Evolutionary conservation across 2,329 filamentous ascomycete species (phyloP), one percentile per base, ranked within the genome.

Genomic region (Thermoascus crustaceus): DNA sequence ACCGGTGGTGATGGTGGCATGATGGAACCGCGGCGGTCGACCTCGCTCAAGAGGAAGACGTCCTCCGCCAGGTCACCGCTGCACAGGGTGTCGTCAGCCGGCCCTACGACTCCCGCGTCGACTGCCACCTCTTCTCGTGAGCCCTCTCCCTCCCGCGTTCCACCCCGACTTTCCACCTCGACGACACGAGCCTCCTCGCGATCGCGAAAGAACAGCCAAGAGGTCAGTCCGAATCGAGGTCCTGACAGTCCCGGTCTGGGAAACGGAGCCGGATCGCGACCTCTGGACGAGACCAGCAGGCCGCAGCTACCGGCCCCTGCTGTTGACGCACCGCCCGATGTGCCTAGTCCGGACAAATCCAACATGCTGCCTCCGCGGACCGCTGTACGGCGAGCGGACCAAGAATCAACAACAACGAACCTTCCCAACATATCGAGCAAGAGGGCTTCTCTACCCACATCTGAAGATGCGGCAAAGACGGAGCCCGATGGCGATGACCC

Each of bases 151-250:
- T 49, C 55, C 38, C 58, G 58, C 44, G 46, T 43, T 34, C 47
- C 56, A 35, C 52, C 48, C 32, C 53, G 54, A 22, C 44, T 43
- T 40, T 49, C 57, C 20, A 48, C 50, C 13, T 48, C 57, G 19
- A 46, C 51, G 24, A 51, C 52, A 41, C 29, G 58, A 37, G 45
- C 56, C n/a, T 50, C 59, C 35, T 67, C 67, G 33, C 68, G 73
- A 48, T 78, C 80, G 39, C 76, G 79, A 50, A 81, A 79, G 57
- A 78, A 75, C 55, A 84, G 78, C 55, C 71, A 78, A 42, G 80
- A 85, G 37, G 64, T 71, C 40, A 84, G 78, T 48, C 78, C 80
- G 13, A 68, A 72, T 37, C 73, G 80, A 25, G 53, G 56, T 5
- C 53, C 50, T 46, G 64, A 67, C 38, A 72, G 66, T 29, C 46